Percentiles rank a stretch among this genome's conserved stretches.
phyloP scores from a whole-genome alignment of 2,329 filamentous ascomycete species.

The Arthrocladium fulminans region DNA sequence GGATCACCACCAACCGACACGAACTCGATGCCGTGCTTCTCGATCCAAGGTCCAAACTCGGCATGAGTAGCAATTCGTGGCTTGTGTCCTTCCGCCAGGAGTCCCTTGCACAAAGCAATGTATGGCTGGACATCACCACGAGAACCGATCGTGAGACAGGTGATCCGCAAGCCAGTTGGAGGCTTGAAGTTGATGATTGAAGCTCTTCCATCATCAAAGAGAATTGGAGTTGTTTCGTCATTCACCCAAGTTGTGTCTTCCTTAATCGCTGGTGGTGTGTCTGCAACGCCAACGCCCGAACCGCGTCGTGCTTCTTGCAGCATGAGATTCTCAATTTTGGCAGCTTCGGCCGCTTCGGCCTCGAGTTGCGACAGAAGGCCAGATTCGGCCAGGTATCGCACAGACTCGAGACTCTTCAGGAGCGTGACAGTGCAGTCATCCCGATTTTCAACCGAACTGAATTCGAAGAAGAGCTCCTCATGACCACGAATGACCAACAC shows the following conservation, averaged over 20 bases:
- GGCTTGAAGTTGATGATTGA: constrained; percentile 92
- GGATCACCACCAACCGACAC: constrained; percentile 81
- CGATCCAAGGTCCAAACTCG: constrained; percentile 83
- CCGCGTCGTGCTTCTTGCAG: constrained; percentile 62
- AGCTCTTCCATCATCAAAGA: constrained; percentile 81
- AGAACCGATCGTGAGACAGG: constrained; percentile 91
- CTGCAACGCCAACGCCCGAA: constrained; percentile 24
- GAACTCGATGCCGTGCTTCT: constrained; percentile 91
- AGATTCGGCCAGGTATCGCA: constrained; percentile 61
- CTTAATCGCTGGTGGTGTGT: constrained; percentile 23
- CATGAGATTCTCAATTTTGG: constrained; percentile 66
- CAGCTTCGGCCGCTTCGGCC: constrained; percentile 60
- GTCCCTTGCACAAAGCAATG: constrained; percentile 86
- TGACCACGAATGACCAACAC: constrained; percentile 89
- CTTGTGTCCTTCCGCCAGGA: constrained; percentile 78
- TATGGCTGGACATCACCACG: constrained; percentile 95
- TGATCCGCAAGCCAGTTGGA: constrained; percentile 66
- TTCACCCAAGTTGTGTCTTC: constrained; percentile 14
- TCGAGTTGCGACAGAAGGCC: constrained; percentile 59
- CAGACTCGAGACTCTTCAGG: constrained; percentile 64
- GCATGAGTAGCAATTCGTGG: constrained; percentile 82
- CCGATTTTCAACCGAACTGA: constrained; percentile 63
- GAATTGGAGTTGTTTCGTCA: constrained; percentile 56
- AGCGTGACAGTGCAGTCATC: constrained; percentile 85
- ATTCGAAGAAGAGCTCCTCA: constrained; percentile 95